Evolutionary conservation across 768 basidiomycete genomes (phyloP), one percentile per base, ranked within the genome.

Genomic region (Hemileccinum rubropunctum): DNA sequence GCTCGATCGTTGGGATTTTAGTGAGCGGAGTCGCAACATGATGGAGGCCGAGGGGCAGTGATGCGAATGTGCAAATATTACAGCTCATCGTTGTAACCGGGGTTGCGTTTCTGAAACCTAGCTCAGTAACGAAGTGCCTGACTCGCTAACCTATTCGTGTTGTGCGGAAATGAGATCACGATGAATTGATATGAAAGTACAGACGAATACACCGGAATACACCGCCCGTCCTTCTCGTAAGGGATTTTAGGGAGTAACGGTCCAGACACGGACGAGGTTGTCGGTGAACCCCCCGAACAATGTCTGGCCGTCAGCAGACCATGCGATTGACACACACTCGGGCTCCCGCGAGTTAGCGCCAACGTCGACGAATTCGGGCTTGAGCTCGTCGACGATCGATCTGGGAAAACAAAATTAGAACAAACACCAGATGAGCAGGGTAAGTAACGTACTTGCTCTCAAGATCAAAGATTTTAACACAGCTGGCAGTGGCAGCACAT

Each of bases 401-500:
- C 91, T 94, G 47, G 12, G 17, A 35, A 14, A 14, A 34, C 13
- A 45, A 32, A 37, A 35, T 32, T 38, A 20, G 26, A 57, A 32
- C n/a, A 39, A 41, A 41, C 27, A 52, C 14, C 10, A 48, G 21
- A n/a, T 5, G 14, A 38, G 15, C 35, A 14, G 42, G 12, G 12
- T 17, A 15, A 42, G 4, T 11, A 15, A 85, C 91, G 67, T 61
- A 92, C 93, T 98, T 98, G 87, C 88, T 91, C 85, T 99, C 95
- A 42, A 99, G 81, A 73, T 99, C 97, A 68, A 98, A 99, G 73
- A 99, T 98, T 79, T 98, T 98, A 75, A 98, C 90, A 70, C 91
- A 93, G 70, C 86, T 91, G 56, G 91, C 83, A 57, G 97, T 98
- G 57, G 97, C 97, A 62, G 97, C 97, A 70, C 97, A 99, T 58